Base-by-base conservation (phyloP, 2,329 filamentous ascomycete genomes). In the Verticillium tricorpus region DNA sequence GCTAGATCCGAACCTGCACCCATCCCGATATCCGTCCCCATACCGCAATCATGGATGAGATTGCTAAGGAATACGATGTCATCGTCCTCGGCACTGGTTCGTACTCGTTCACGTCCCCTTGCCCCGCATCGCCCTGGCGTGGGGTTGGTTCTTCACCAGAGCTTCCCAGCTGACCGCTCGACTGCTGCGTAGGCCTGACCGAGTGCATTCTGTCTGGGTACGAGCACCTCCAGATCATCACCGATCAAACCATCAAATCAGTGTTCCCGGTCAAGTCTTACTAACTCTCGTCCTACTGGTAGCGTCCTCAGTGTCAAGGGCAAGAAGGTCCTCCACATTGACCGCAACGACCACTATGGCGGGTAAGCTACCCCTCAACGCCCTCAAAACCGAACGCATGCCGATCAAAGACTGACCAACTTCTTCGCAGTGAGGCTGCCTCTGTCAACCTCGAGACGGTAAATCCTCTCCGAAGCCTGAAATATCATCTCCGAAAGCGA, bases 191-290 rank as follows among this genome's bases (percentile, higher is more conserved):
- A 96, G 94, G 95, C 75, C 81, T 99, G 85, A 98, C 94, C 67
- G 95, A 99, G 87, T 99, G 95, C 82, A 95, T 99, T 75, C 91
- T 99, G 70, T 97, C 94, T 76, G 95, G 94, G 93, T 96, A 90
- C 75, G 81, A 66, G 52, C 31, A 31, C 28, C 15, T 17, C 40
- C 34, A 8, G 37, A 55, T 22, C 19, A 9, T 39, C 28, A 28
- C 28, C 3, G 28, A 28, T 28, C 28, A 28, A 58, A 32, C 14
- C 31, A 40, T 59, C 31, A 32, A 22, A 34, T 34, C 2, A 7
- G 8, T 3, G 31, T 19, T 15, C 50, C 28, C 61, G 34, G 58
- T 57, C 32, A 37, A 52, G 19, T 39, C 32, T 2, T 56, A 50
- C 61, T 63, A 54, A 62, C 59, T 40, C 50, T 34, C 8, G 14